Evolutionary conservation across 129 eudicot genomes (phyloP), one percentile per base, ranked within the genome.

Genomic region (Centella asiatica): DNA sequence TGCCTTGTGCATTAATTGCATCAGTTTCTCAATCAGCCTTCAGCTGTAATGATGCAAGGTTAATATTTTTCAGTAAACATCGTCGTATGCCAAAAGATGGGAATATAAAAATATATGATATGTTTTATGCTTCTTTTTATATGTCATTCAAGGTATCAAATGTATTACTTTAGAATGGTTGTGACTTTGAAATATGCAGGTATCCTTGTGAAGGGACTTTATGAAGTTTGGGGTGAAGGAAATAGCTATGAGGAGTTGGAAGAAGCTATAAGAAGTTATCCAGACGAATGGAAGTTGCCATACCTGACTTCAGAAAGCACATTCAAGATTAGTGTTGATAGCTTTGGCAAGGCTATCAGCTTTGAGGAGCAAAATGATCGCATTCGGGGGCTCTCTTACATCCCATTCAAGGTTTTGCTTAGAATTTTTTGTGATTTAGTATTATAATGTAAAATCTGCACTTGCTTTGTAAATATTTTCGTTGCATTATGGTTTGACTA

Each of bases 181-280:
- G 26, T 18, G 13, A 53, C 45, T 15, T 18, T 9, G 19, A 24
- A 23, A 31, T 61, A 25, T 59, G 74, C 84, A 92, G 99, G 99
- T 66, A 92, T 92, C 60, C 96, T 92, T 73, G 94, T 92, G 76
- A 92, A 92, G 78, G 99, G 99, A 34, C 82, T 92, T 65, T 92
- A 84, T 76, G 99, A 92, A 63, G 73, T 92, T n/a, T 92, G 99
- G 99, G 99, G 99, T 20, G 96, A 87, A 72, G 99, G 96, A 55
- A 69, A 71, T 46, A 75, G 76, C 33, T 76, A 87, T 50, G 88
- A 84, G 71, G 90, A 92, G 48, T 78, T 92, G 39, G 95, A 92
- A 71, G 96, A 80, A 76, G 82, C 99, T 28, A 75, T 92, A 68
- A 82, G 74, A 65, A 60, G 68, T 49, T 87, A 78, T 69, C 96